Percentiles rank a stretch among this genome's conserved stretches.
phyloP scores from a whole-genome alignment of 2,329 filamentous ascomycete species.

The Fusarium sororula region DNA sequence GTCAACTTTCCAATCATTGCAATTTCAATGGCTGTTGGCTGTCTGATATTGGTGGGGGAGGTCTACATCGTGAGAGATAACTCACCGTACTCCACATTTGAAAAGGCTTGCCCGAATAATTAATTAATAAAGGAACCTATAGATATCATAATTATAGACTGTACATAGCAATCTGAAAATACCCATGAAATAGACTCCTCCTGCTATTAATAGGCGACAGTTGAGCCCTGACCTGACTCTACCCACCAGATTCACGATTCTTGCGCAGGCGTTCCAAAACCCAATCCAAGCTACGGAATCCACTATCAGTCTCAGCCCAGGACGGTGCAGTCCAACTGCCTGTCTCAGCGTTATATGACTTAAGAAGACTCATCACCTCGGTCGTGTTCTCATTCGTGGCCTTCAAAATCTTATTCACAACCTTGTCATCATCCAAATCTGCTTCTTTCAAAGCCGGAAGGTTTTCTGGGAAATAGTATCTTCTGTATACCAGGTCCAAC shows the following conservation, averaged over 20 bases:
- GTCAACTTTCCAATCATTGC: constrained; percentile 77
- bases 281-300: neutral
- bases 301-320: neutral
- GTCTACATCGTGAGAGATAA: constrained; percentile 61
- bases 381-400: neutral
- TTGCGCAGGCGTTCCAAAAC: neutral
- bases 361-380: neutral
- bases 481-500: neutral
- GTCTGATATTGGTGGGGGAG: constrained; percentile 68
- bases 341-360: neutral
- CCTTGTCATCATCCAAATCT: neutral
- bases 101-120: neutral
- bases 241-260: neutral
- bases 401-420: neutral
- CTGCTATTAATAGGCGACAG: neutral
- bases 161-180: neutral
- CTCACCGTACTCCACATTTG: constrained; percentile 14
- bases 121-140: neutral
- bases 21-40: constrained; percentile 72
- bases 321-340: neutral
- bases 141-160: neutral
- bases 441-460: neutral
- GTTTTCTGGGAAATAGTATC: neutral
- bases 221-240: neutral
- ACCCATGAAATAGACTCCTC: neutral